Base-by-base conservation (phyloP, 768 basidiomycete species). In the Neoboletus brunneissimus region DNA sequence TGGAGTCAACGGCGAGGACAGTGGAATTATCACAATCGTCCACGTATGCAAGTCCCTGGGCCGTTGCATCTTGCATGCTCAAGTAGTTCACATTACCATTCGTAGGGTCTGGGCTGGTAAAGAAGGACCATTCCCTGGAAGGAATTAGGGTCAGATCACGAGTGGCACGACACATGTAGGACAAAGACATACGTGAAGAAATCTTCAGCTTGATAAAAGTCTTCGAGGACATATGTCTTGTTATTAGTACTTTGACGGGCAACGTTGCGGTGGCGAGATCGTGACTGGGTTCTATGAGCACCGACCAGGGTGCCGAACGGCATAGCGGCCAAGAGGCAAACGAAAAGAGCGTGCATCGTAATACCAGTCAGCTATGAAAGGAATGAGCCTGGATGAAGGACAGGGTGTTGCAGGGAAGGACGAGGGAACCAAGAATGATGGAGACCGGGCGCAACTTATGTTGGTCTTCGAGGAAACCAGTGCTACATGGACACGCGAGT, bases 41-140 rank as follows among this genome's bases (percentile, higher is more conserved):
- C 27, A 89, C 81, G 63, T 78, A 86, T 3, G 87, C 83, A 37
- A 92, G 79, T 1, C 79, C 78, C 37, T 81, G 75, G 11, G 69
- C 60, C 51, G 71, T 72, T 1, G 88, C 88, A 23, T 81, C 70
- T 2, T 70, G 64, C 63, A 73, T 67, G 32, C 63, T 72, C 57
- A 82, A 74, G 67, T 83, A 92, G 54, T 82, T 77, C 48, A 92
- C 91, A 25, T 72, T 72, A 18, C 90, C 90, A 59, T 82, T 71
- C 0, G 90, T 91, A 4, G 90, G 90, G 70, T 92, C 90, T 12
- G 70, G 15, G 4, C 60, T 71, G 13, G 76, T 77, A 72, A 82
- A 89, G 73, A 88, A 91, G 32, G 85, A 73, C 85, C 86, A 91
- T 43, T 81, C 62, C 47, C 88, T 89, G 62, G n/a, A 63, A 23